A percentile compares a stretch with the other conserved stretches of the same genome.
Evolutionary conservation across 441 rosid genomes (phyloP).

Genomic region (Erodium chrysanthum): DNA sequence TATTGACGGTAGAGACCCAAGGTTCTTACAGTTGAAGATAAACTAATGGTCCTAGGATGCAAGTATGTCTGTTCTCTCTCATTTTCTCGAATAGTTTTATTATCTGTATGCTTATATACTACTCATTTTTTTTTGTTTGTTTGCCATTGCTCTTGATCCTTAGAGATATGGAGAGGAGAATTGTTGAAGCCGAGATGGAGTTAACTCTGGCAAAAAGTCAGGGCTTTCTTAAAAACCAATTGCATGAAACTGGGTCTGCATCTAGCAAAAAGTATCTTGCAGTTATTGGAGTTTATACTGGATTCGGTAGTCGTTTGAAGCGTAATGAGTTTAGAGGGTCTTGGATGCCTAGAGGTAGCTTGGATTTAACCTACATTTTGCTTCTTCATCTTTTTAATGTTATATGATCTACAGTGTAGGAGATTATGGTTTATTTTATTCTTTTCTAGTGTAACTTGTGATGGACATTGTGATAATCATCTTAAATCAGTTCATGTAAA

Average conservation of each 20-base stretch:
- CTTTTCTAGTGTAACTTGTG: neutral
- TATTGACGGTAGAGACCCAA: constrained; percentile 63
- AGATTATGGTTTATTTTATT: neutral
- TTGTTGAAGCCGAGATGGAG: constrained; percentile 88
- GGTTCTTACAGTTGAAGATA: constrained; percentile 85
- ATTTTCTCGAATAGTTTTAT: constrained; percentile 6
- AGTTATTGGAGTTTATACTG: constrained; percentile 84
- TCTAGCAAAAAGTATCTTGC: constrained; percentile 58
- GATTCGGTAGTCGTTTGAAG: constrained; percentile 77
- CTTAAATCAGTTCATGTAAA: neutral
- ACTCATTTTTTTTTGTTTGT: neutral
- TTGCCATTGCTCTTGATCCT: constrained; percentile 12
- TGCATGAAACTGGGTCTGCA: constrained; percentile 35
- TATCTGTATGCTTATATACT: neutral
- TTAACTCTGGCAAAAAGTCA: constrained; percentile 84
- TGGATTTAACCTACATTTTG: neutral
- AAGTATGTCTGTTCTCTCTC: constrained; percentile 40
- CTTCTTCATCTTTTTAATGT: neutral
- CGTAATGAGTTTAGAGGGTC: constrained; percentile 73
- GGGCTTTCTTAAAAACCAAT: constrained; percentile 57
- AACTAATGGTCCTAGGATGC: constrained; percentile 77
- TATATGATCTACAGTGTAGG: neutral
- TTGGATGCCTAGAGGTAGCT: constrained; percentile 87
- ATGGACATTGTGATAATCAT: neutral
- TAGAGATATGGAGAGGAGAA: constrained; percentile 83